phyloP scores from a whole-genome alignment of 192 early-diverging fungal genomes.

The Pecoramyces ruminantium region DNA sequence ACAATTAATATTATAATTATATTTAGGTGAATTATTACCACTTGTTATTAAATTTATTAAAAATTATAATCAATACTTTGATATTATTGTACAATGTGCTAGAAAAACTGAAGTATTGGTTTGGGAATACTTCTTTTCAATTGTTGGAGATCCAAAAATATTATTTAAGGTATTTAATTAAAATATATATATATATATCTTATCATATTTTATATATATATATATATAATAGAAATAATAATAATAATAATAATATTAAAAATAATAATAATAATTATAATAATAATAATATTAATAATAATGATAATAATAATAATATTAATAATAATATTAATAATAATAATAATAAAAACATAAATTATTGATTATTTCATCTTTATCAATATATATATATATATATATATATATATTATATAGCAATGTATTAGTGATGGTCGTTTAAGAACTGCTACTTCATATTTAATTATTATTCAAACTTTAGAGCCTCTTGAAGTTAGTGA shows the following conservation, averaged over 20 bases:
- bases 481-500: conserved; percentile 48
- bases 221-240: too few relatives aligned
- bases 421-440: conserved; percentile 53
- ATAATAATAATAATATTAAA: too few relatives aligned
- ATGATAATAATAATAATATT: too few relatives aligned
- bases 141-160: conserved; percentile 63
- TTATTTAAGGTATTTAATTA: conserved; percentile 72
- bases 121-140: conserved; percentile 75
- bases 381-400: neutral
- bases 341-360: too few relatives aligned
- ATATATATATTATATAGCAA: conserved; percentile 14
- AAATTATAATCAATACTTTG: conserved; percentile 53
- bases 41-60: conserved; percentile 57
- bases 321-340: too few relatives aligned
- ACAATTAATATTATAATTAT: too few relatives aligned
- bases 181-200: too few relatives aligned
- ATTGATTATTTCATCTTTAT: too few relatives aligned
- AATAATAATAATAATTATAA: too few relatives aligned
- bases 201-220: too few relatives aligned
- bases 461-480: conserved; percentile 84
- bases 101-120: conserved; percentile 87
- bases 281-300: too few relatives aligned
- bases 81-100: conserved; percentile 87
- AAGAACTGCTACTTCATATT: conserved; percentile 75
- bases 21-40: conserved; percentile 36